Base-by-base conservation (phyloP, 1,284 basidiomycete species). In the Fomitiporia mediterranea region DNA sequence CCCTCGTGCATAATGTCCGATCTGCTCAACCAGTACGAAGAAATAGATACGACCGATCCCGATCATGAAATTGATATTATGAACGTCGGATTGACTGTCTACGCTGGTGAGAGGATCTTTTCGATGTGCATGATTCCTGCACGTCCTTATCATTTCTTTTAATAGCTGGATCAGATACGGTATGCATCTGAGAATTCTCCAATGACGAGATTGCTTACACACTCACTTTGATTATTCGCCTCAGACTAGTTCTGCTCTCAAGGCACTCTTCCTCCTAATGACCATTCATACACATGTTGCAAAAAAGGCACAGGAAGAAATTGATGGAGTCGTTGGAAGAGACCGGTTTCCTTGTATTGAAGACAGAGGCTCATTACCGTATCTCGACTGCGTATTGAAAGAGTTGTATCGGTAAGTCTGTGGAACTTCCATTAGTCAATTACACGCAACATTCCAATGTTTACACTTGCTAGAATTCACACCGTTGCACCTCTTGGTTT, bases 321-420 rank as follows among this genome's bases (percentile, higher is more conserved):
- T 62, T 1, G 59, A 59, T 40, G 9, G 19, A 15, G 59, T 60
- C 2, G 23, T 60, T 4, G 57, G 57, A 1, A 13, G 43, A 15
- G 39, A 53, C 4, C 54, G 60, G 9, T 53, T 62, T n/a, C 61
- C 61, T 4, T 32, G 19, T 2, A 65, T 66, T 30, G 59, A 57
- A 7, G 69, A 71, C 43, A 30, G 60, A 4, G 39, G 55, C 1
- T 34, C 49, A 2, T 53, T 70, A 6, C 67, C 69, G 1, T 70
- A 67, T 52, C 58, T 70, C 17, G 53, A 61, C 23, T 69, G 68
- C 1, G 56, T 67, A 2, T 52, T 68, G 21, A 64, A 68, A 44
- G 70, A 72, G 53, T 56, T 63, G 0, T 49, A 67, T n/a, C 60
- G 69, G 51, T 70, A 34, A 35, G 23, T 35, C 17, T 2, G 21